A percentile compares a stretch with the other conserved stretches of the same genome.
Evolutionary conservation across 495 filamentous ascomycete genomes (phyloP).

Genomic region (Talaromyces trachyspermus): DNA sequence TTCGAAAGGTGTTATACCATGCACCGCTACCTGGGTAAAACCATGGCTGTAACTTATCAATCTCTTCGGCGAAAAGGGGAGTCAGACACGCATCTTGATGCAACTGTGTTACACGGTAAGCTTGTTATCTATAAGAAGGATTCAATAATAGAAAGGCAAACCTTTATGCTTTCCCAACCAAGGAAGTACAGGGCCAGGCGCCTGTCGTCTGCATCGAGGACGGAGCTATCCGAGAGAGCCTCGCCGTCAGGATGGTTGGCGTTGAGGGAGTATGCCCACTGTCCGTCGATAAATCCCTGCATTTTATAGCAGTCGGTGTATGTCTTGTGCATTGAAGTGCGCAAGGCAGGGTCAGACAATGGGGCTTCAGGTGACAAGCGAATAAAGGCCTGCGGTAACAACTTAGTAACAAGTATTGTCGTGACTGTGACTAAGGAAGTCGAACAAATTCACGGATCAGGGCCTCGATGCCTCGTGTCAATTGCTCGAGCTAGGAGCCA

Average conservation of each 20-base stretch:
- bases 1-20: neutral
- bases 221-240: neutral
- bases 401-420: too few relatives aligned
- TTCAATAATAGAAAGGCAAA: neutral
- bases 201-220: neutral
- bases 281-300: neutral
- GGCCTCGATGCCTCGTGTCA: neutral
- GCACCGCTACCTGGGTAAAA: neutral
- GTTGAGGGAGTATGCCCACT: neutral
- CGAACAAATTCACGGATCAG: neutral
- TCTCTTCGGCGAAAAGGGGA: conserved; percentile 1
- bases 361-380: neutral
- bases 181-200: conserved; percentile 1
- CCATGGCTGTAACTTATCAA: neutral
- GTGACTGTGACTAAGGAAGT: neutral
- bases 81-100: neutral
- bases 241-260: neutral
- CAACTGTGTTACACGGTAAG: neutral
- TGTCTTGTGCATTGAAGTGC: conserved; percentile 2
- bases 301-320: conserved; percentile 4
- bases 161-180: neutral
- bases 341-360: conserved; percentile 1
- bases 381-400: neutral
- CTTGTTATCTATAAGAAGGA: neutral
- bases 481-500: neutral